Percentiles rank a stretch among this genome's conserved stretches.
Conservation (phyloP, 1,139 yeast genomes). For the Candida glucosophila region DNA sequence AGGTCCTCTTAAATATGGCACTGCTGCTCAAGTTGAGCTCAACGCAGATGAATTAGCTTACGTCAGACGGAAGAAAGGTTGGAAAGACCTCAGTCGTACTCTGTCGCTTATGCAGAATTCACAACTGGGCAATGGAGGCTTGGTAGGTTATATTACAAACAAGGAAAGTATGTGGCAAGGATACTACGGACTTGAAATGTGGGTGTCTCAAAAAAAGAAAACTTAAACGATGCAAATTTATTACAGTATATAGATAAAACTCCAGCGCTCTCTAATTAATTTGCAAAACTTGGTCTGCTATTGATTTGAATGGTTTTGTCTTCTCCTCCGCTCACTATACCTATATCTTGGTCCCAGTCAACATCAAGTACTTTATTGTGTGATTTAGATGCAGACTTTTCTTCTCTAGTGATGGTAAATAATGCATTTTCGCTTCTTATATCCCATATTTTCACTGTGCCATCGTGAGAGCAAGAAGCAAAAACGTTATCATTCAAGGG, state of each 20-base stretch:
- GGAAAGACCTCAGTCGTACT: conserved; percentile 44
- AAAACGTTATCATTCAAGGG: conserved; percentile 76
- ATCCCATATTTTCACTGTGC: conserved; percentile 94
- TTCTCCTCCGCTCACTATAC: conserved; percentile 89
- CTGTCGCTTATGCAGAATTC: conserved; percentile 21
- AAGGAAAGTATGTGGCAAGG: conserved; percentile 67
- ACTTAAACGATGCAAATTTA: conserved; percentile 6
- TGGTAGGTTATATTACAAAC: conserved; percentile 53
- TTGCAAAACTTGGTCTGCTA: conserved; percentile 37
- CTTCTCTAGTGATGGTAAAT: conserved; percentile 73
- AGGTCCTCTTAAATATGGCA: conserved; percentile 85
- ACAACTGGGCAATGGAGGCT: conserved; percentile 4
- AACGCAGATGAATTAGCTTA: conserved; percentile 52
- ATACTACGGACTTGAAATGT: conserved; percentile 55
- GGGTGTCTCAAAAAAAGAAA: conserved; percentile 25
- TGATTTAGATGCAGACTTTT: conserved; percentile 22
- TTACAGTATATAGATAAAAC: conserved; percentile 2
- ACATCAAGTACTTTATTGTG: conserved; percentile 74
- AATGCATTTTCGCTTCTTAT: conserved; percentile 79
- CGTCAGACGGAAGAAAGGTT: conserved; percentile 50
- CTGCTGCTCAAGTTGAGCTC: conserved; percentile 73
- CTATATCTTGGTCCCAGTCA: conserved; percentile 72
- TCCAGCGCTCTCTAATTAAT: conserved; percentile 9
- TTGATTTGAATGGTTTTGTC: conserved; percentile 90
- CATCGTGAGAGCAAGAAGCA: conserved; percentile 90